Evolutionary conservation across 805 yeast genomes (phyloP).

Genomic region (Ogataea haglerorum): DNA sequence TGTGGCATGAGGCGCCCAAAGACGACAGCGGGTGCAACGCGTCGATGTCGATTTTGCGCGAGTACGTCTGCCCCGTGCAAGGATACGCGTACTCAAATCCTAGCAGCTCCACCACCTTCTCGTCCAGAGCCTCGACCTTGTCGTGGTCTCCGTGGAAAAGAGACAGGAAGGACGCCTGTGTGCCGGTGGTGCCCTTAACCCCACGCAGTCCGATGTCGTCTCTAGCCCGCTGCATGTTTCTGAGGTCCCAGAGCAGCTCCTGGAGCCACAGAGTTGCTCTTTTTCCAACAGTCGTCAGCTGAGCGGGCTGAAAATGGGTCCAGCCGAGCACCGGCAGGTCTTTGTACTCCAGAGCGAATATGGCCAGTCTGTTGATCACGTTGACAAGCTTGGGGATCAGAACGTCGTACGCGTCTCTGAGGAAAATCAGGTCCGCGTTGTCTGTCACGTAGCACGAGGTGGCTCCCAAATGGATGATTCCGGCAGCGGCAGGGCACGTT

Average conservation of each 20-base stretch:
- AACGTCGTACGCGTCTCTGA: constrained; percentile 92
- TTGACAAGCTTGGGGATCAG: constrained; percentile 93
- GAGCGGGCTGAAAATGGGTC: constrained; percentile 99
- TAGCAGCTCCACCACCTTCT: constrained; percentile 84
- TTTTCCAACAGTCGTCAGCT: constrained; percentile 97
- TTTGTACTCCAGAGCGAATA: constrained; percentile 88
- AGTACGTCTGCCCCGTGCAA: constrained; percentile 98
- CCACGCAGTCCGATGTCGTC: constrained; percentile 96
- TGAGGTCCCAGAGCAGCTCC: constrained; percentile 95
- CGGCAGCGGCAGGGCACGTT: constrained; percentile 93
- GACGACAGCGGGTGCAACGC: constrained; percentile 89
- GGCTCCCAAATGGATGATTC: constrained; percentile 97
- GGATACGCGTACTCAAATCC: constrained; percentile 97
- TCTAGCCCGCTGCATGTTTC: constrained; percentile 94
- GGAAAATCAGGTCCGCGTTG: constrained; percentile 94
- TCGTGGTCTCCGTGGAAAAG: constrained; percentile 96
- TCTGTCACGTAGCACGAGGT: constrained; percentile 98
- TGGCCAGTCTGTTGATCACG: constrained; percentile 83
- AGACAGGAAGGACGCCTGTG: constrained; percentile 94
- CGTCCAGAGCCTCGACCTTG: constrained; percentile 89
- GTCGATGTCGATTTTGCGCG: constrained; percentile 96
- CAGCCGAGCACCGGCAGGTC: constrained; percentile 97
- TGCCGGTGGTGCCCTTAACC: constrained; percentile 98
- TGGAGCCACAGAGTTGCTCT: constrained; percentile 97
- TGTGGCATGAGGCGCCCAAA: constrained; percentile 94